A percentile compares a stretch with the other conserved stretches of the same genome.
phyloP scores from a whole-genome alignment of 176 grass and related monocot genomes.

The Secale cereale region DNA sequence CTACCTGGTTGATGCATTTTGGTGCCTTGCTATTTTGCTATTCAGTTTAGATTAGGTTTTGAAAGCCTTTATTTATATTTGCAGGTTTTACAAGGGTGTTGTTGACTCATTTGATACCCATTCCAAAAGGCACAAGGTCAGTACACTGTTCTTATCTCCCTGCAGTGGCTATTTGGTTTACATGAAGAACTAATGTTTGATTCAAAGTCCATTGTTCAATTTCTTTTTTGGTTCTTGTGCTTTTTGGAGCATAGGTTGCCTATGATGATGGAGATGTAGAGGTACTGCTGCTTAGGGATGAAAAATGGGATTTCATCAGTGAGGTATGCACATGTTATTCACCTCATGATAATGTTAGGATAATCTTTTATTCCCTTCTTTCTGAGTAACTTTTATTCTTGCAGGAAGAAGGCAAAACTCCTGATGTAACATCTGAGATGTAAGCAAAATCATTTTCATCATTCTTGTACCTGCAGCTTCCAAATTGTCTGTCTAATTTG shows the following conservation, averaged over 20 bases:
- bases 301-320: constrained; percentile 67
- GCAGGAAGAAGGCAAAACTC: constrained; percentile 36
- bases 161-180: constrained; percentile 1
- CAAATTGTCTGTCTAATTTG: constrained; percentile 6
- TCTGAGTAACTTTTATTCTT: constrained; percentile 25
- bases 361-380: neutral
- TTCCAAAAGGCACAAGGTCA: constrained; percentile 86
- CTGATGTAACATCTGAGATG: constrained; percentile 37
- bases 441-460: constrained; percentile 25
- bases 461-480: neutral
- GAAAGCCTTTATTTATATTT: constrained; percentile 13
- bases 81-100: constrained; percentile 74
- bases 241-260: constrained; percentile 52
- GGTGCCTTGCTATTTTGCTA: neutral
- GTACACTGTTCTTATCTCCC: neutral
- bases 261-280: constrained; percentile 96
- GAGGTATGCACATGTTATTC: constrained; percentile 32
- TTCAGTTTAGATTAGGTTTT: neutral
- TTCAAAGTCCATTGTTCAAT: neutral
- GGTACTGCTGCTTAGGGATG: constrained; percentile 62
- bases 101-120: constrained; percentile 54
- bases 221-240: neutral
- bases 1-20: neutral
- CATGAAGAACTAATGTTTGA: neutral
- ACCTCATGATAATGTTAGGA: neutral